A percentile compares a stretch with the other conserved stretches of the same genome.
These are phyloP conservation scores for Chaetomidium leptoderma DNA, from an alignment of 495 filamentous ascomycete genomes.

Conservation along the genomic window DNA sequence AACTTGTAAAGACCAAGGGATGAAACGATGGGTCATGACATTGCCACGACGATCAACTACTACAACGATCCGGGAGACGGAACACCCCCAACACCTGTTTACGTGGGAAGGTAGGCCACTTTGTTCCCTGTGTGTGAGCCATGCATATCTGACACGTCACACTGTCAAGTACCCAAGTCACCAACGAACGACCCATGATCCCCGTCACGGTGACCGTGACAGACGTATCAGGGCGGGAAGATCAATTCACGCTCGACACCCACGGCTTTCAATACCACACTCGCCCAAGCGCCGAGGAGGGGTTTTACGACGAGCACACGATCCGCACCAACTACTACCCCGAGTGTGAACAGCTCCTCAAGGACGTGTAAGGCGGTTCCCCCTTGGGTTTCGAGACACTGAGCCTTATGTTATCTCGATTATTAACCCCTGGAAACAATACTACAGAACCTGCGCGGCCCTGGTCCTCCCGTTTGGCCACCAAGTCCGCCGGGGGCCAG, in stretches of 20 bases:
- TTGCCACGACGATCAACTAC: conserved; percentile 55
- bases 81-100: conserved; percentile 47
- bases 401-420: too few species aligned
- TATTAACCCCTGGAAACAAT: neutral
- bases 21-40: conserved; percentile 28
- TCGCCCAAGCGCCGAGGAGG: conserved; percentile 12
- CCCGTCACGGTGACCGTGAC: conserved; percentile 36
- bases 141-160: neutral
- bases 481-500: conserved; percentile 57
- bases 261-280: conserved; percentile 39
- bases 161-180: conserved; percentile 18
- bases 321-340: conserved; percentile 59
- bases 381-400: too few species aligned
- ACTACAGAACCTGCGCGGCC: conserved; percentile 54
- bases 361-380: conserved; percentile 46
- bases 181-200: conserved; percentile 44
- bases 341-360: conserved; percentile 56
- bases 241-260: conserved; percentile 34
- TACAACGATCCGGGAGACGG: conserved; percentile 56
- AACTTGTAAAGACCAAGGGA: neutral
- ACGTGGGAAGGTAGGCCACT: conserved; percentile 46
- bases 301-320: conserved; percentile 33
- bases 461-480: conserved; percentile 67
- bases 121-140: too few species aligned
- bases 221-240: conserved; percentile 37